Evolutionary conservation across 139 green algal genomes (phyloP).

Genomic region (Eudorina sp.): DNA sequence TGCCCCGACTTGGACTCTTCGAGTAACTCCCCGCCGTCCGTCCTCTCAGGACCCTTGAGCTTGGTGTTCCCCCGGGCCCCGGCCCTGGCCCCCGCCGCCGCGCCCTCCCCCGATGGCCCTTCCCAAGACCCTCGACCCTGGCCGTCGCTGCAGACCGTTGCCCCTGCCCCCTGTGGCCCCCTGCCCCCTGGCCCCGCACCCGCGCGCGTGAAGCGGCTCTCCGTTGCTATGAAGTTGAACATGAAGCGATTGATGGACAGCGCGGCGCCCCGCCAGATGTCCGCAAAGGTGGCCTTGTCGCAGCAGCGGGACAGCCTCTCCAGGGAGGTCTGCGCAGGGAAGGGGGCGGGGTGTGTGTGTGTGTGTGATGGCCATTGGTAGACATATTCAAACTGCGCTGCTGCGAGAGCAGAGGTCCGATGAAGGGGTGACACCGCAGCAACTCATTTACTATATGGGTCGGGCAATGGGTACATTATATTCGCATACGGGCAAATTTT

Average conservation of each 20-base stretch:
- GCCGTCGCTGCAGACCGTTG: too few species aligned
- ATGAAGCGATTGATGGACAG: constrained; percentile 66
- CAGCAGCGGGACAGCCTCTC: constrained; percentile 14
- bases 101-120: too few species aligned
- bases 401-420: background rate
- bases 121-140: too few species aligned
- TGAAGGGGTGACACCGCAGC: background rate
- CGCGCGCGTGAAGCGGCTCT: constrained; percentile 45
- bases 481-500: background rate
- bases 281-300: constrained; percentile 37
- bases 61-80: too few species aligned
- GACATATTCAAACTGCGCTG: background rate
- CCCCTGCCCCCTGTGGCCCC: too few species aligned
- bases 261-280: constrained; percentile 37
- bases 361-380: background rate
- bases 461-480: too few species aligned
- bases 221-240: constrained; percentile 66
- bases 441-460: background rate
- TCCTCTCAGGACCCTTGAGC: too few species aligned
- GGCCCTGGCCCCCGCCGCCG: too few species aligned
- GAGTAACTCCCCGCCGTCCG: too few species aligned
- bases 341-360: background rate
- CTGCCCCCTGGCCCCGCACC: background rate
- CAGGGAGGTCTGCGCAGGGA: constrained; percentile 10
- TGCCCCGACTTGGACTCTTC: too few species aligned